These are phyloP conservation scores for Aureoboletus auriporus DNA, from an alignment of 768 basidiomycete species.

Conservation along the genomic window DNA sequence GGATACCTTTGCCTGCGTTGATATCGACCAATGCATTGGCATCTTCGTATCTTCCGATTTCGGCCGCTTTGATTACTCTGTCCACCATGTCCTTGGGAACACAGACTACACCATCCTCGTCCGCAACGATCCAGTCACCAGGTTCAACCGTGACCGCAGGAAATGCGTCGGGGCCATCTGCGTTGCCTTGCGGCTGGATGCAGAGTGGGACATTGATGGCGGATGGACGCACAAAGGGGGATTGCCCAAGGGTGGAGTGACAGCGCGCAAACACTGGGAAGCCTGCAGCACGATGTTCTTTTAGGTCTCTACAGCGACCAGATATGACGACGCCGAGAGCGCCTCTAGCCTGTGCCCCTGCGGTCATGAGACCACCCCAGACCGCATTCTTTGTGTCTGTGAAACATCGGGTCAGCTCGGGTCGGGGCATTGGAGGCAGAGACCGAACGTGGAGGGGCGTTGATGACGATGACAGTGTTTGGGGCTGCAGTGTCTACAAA, in stretches of 20 bases:
- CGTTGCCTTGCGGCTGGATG: conserved; percentile 34
- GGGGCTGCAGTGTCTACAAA: conserved; percentile 77
- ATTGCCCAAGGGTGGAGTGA: conserved; percentile 82
- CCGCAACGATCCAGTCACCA: conserved; percentile 82
- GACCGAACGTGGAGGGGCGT: conserved; percentile 63
- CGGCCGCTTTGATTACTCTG: conserved; percentile 56
- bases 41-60: conserved; percentile 60
- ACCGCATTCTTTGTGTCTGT: conserved; percentile 74
- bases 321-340: conserved; percentile 77
- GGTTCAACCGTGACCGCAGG: conserved; percentile 58
- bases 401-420: neutral
- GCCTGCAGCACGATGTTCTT: conserved; percentile 62
- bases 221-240: conserved; percentile 77
- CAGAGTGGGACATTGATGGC: conserved; percentile 64
- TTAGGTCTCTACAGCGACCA: conserved; percentile 80
- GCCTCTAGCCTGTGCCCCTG: conserved; percentile 70
- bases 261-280: conserved; percentile 85
- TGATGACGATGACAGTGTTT: conserved; percentile 68
- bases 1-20: conserved; percentile 65
- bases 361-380: conserved; percentile 92
- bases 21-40: conserved; percentile 73
- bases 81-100: conserved; percentile 54
- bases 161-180: conserved; percentile 38
- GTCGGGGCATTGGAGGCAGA: conserved; percentile 2
- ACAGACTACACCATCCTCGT: conserved; percentile 86